Base-by-base conservation (phyloP, 495 filamentous ascomycete species). In the Ramalina intermedia region DNA sequence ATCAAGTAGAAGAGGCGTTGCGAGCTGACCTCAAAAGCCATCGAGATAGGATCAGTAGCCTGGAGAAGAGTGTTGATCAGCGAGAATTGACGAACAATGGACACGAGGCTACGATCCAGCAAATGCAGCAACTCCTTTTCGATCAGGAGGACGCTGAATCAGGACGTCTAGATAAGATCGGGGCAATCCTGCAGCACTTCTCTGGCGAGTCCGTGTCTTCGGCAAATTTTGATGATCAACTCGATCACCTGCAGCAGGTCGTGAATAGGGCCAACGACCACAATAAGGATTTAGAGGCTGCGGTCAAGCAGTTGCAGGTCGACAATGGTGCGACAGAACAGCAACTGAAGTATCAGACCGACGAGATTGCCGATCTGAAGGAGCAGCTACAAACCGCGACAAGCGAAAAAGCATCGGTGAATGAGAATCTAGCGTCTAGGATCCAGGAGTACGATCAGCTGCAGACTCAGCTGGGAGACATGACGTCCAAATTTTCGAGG, bases 231-330 rank as follows among this genome's bases (percentile, higher is more conserved):
- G 55, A 62, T 7, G 69, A 73, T 24, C 70, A 93, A 21, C 65
- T 78, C 37, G 75, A 82, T 33, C 73, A 73, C 12, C 66, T 94
- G 5, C 72, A 84, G 29, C 75, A 74, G 13, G 72, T 76, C 41
- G 60, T 66, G 0, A 68, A 72, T 48, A 64, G 66, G 6, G 66
- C 61, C 48, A 63, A 63, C 7, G 50, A 58, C 16, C 62, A 67
- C 29, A 35, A 55, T 2, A 44, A 29, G 8, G 39, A 53, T 18
- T 27, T 57, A 6, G 38, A 52, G 26, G 17, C 52, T 36, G 41
- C 50, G 6, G 27, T 57, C 33, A 43, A 55, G 40, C 41, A 21
- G 35, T 14, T 51, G 23, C 54, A 47, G 17, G 55, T 66, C 4
- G 70, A 74, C 48, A 69, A 61, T 43, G 72, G 66, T 41, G 50